phyloP scores from a whole-genome alignment of 805 yeast species.

The Metschnikowia santaceciliae region DNA sequence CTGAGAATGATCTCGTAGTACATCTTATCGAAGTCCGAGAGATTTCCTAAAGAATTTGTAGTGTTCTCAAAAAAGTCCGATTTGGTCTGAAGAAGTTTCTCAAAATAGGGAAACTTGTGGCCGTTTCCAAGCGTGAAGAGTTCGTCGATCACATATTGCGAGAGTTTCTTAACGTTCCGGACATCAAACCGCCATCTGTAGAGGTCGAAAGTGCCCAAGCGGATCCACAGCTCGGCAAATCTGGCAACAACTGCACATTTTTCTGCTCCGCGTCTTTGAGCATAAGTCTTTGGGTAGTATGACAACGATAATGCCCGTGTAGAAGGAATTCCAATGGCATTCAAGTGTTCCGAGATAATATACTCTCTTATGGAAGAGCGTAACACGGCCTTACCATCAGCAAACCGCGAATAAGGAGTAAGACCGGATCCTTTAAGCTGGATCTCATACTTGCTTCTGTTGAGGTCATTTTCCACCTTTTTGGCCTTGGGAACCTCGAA shows the following conservation, averaged over 20 bases:
- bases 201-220: slow-evolving; percentile 85
- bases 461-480: slow-evolving; percentile 11
- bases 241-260: slow-evolving; percentile 82
- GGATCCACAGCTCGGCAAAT: slow-evolving; percentile 80
- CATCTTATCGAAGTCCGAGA: slow-evolving; percentile 64
- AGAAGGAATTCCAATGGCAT: slow-evolving; percentile 80
- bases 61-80: slow-evolving; percentile 19
- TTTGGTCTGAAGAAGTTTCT: slow-evolving; percentile 18
- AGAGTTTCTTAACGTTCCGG: slow-evolving; percentile 53
- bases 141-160: slow-evolving; percentile 70
- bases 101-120: slow-evolving; percentile 27
- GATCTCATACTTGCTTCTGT: slow-evolving; percentile 50
- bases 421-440: slow-evolving; percentile 91
- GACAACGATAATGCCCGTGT: slow-evolving; percentile 79
- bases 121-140: slow-evolving; percentile 43
- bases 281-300: slow-evolving; percentile 67
- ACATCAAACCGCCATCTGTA: slow-evolving; percentile 72
- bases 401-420: slow-evolving; percentile 91
- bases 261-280: slow-evolving; percentile 68
- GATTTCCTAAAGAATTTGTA: slow-evolving; percentile 27
- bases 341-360: slow-evolving; percentile 73
- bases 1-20: slow-evolving; percentile 66
- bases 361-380: slow-evolving; percentile 88
- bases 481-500: slow-evolving; percentile 57
- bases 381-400: slow-evolving; percentile 93